These are phyloP conservation scores for Oemleria cerasiformis DNA, from an alignment of 306 rosid genomes.

Conservation along the genomic window DNA sequence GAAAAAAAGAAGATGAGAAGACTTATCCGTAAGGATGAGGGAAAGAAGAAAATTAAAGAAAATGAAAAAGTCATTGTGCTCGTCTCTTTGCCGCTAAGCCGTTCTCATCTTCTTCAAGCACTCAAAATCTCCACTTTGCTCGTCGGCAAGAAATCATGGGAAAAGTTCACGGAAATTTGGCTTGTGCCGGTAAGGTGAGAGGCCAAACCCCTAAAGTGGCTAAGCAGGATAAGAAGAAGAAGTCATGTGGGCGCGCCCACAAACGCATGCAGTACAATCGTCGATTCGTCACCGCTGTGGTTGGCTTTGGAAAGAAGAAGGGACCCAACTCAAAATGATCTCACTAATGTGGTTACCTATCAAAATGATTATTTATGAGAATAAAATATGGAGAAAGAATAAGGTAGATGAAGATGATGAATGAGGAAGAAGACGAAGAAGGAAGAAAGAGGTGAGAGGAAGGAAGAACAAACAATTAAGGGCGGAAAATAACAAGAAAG, in stretches of 20 bases:
- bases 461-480: too few relatives aligned
- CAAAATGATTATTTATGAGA: too few relatives aligned
- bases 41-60: too few relatives aligned
- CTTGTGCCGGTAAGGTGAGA: constrained; percentile 60
- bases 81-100: not conserved
- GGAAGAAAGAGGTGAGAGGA: too few relatives aligned
- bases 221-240: constrained; percentile 58
- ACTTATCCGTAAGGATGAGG: too few relatives aligned
- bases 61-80: not conserved
- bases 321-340: constrained; percentile 40
- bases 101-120: not conserved
- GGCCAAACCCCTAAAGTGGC: too few relatives aligned
- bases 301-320: constrained; percentile 38
- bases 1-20: too few relatives aligned
- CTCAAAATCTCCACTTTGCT: not conserved
- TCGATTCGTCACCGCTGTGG: constrained; percentile 51
- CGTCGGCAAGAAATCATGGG: too few relatives aligned
- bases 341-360: too few relatives aligned
- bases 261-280: constrained; percentile 61
- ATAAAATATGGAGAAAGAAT: too few relatives aligned
- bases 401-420: constrained; percentile 10
- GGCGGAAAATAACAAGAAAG: too few relatives aligned
- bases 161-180: constrained; percentile 55
- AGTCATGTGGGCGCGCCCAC: constrained; percentile 53
- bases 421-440: too few relatives aligned